A percentile compares a stretch with the other conserved stretches of the same genome.
Evolutionary conservation across 768 basidiomycete genomes (phyloP).

Genomic region (Mycena metata): DNA sequence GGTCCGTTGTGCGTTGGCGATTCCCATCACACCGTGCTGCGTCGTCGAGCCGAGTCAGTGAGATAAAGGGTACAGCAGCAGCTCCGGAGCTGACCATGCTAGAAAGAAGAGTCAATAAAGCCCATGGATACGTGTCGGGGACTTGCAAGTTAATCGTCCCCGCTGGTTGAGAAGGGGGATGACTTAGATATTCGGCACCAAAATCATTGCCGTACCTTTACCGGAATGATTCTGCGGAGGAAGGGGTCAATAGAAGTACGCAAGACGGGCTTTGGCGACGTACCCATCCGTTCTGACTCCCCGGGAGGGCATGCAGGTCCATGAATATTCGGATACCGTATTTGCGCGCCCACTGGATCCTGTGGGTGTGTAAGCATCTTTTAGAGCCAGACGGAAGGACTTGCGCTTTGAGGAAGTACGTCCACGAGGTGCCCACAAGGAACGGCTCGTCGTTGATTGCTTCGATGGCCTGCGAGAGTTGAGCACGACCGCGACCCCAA

Average conservation of each 20-base stretch:
- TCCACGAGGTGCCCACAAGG: conserved; percentile 83
- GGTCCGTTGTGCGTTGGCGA: conserved; percentile 89
- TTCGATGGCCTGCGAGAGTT: conserved; percentile 69
- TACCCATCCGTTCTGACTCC: conserved; percentile 88
- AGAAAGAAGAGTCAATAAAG: conserved; percentile 18
- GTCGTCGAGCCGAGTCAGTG: neutral
- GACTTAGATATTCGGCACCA: conserved; percentile 30
- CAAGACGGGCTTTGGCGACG: conserved; percentile 34
- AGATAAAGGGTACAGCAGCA: neutral
- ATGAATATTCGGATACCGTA: conserved; percentile 92
- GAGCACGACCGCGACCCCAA: neutral
- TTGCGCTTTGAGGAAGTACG: conserved; percentile 64
- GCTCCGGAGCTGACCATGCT: conserved; percentile 15
- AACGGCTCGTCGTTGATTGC: conserved; percentile 83
- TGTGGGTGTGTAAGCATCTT: conserved; percentile 49
- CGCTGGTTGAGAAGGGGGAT: conserved; percentile 41
- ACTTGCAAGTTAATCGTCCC: conserved; percentile 76
- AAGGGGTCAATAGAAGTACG: conserved; percentile 36
- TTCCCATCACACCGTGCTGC: conserved; percentile 85
- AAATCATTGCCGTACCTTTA: conserved; percentile 46
- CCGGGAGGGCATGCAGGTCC: conserved; percentile 80
- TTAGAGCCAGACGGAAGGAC: conserved; percentile 48
- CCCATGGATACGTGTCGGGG: neutral
- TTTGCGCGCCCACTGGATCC: conserved; percentile 89
- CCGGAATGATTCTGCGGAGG: conserved; percentile 65